phyloP scores from a whole-genome alignment of 306 rosid genomes.

The Adenanthera pavonina region DNA sequence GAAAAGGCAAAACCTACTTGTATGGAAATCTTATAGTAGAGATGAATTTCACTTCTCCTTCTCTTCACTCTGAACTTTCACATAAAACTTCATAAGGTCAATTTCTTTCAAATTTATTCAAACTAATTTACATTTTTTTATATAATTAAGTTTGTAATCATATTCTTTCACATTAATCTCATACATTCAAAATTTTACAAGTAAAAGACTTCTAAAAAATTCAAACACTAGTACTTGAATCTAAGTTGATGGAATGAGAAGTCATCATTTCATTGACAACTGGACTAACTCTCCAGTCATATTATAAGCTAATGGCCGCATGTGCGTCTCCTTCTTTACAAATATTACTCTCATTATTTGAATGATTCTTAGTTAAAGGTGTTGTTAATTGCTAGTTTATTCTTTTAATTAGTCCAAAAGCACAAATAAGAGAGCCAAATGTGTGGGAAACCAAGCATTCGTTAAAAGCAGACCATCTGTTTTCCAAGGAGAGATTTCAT shows the following conservation, averaged over 20 bases:
- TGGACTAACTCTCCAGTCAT: conserved; percentile 15
- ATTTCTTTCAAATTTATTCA: no score
- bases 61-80: no score
- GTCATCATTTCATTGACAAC: conserved; percentile 27
- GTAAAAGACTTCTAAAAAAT: not conserved
- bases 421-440: conserved; percentile 35
- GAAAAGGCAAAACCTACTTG: no score
- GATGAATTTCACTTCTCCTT: no score
- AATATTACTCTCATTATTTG: conserved; percentile 33
- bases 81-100: no score
- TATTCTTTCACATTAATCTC: conserved; percentile 32
- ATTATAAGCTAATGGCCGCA: conserved; percentile 55
- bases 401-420: conserved; percentile 27
- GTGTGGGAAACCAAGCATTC: conserved; percentile 27
- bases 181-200: not conserved
- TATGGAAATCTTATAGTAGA: no score
- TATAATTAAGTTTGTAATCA: not conserved
- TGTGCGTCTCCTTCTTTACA: conserved; percentile 50
- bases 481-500: conserved; percentile 32
- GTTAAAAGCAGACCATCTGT: conserved; percentile 36
- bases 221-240: not conserved
- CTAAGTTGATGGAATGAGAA: not conserved
- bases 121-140: no score
- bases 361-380: not conserved
- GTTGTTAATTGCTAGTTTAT: not conserved